Evolutionary conservation across 2,329 filamentous ascomycete species (phyloP), one percentile per base, ranked within the genome.

Genomic region (Botryosphaeria dothidea): DNA sequence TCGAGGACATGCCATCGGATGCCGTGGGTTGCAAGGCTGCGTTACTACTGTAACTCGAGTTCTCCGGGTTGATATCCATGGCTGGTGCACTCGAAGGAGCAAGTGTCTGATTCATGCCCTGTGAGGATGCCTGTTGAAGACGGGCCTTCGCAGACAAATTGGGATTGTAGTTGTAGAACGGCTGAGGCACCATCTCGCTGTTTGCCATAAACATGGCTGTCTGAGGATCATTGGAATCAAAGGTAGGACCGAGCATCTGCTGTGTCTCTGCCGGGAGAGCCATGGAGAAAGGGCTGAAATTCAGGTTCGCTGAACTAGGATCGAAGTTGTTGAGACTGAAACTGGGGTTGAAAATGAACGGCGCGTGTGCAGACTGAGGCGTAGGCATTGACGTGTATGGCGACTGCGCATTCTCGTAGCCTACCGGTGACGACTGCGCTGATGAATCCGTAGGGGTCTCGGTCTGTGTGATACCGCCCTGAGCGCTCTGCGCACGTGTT

Each of bases 241-340:
- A 73, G 0, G 75, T 73, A 2, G 78, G 75, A 17, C 81, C 83
- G 5, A 87, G 75, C 19, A 87, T 75, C 70, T 84, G 82, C 71
- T 86, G 84, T 1, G 83, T 79, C 68, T 87, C 82, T 3, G 80
- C 73, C 23, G 85, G 84, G 23, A 87, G 73, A 3, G 80, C 76
- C 45, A 81, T 80, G 2, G 81, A 82, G 62, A 86, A 76, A 9
- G 83, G 82, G 46, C 77, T 78, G 51, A 75, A 46, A n/a, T 34
- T 72, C 23, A 77, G 48, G n/a, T 72, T 68, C 61, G 74, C 73
- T 25, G 65, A 68, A 25, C 36, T 63, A 25, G 71, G 69, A 5
- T 75, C 69, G 45, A 72, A 76, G 38, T 61, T 69, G 38, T 56
- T 69, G 41, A 67, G 65, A 4, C 69, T 65, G 62, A 69, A 71